Base-by-base conservation (phyloP, 345 rosid genomes). In the Anastatica hierochuntica region DNA sequence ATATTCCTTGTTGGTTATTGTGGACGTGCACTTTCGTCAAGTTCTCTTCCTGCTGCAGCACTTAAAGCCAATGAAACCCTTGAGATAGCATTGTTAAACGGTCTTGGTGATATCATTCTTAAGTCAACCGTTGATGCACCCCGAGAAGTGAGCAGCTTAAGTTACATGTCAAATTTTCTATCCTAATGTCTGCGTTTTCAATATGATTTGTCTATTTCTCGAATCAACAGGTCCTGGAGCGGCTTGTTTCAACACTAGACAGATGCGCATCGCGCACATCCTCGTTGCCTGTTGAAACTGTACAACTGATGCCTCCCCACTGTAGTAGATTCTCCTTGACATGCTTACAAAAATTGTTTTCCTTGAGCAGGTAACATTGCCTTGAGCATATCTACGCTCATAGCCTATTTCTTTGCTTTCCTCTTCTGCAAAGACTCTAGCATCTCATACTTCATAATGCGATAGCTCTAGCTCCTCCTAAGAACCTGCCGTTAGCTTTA, bases 211-310 rank as follows among this genome's bases (percentile, higher is more conserved):
- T 31, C 38, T 8, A 8, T 21, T 52, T 44, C 31, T 67, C 30
- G 57, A 2, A 31, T 76, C 53, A 46, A 16, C 74, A 87, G 98
- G 75, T 88, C 68, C 63, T 92, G 68, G 83, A 72, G 59, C 79
- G 97, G 43, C 76, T 92, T 50, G 70, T 92, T 66, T 81, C 82
- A 23, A 88, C 95, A 58, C 63, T 92, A 68, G 98, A 92, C 55
- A 90, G 85, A 12, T 92, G 98, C 71, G 97, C 97, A 52, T 88
- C 97, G 53, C 95, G 98, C 18, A 92, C 97, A 21, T 81, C 90
- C 82, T 81, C 92, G 46, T 72, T 92, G 67, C 98, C 98, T 29
- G 19, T 88, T 67, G 95, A 85, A 68, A 92, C 95, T n/a, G 97
- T 88, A 56, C 90, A 83, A 73, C 90, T 92, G 62, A 81, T 88